Base-by-base conservation (phyloP, 2,329 filamentous ascomycete genomes). In the Beauveria varroae region DNA sequence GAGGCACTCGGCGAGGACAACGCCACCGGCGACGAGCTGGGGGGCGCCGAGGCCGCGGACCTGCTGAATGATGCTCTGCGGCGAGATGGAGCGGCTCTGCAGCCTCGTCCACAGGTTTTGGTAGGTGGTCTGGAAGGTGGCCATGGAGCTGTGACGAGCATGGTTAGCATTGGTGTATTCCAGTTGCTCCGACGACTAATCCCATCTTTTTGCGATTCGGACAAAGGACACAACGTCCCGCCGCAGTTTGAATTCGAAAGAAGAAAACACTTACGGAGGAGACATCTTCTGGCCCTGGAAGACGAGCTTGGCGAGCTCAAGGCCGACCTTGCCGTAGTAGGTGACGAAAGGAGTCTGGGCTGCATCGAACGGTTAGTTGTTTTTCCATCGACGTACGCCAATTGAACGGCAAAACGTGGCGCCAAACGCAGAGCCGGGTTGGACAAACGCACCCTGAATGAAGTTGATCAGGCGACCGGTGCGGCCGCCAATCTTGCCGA, bases 261-360 rank as follows among this genome's bases (percentile, higher is more conserved):
- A 16, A 37, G 14, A 49, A 37, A 44, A 56, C 37, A 81, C 93
- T 86, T 89, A 99, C 95, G 95, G 95, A 78, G 91, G 92, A 73
- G 83, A 81, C 92, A 99, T 97, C 80, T 89, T 90, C 78, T 93
- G 92, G 75, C 86, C 87, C 70, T 86, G 85, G 81, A 92, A 91
- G 68, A 98, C 86, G 68, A 97, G 83, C 84, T 90, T 96, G 74
- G 84, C 84, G 64, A 98, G 82, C 82, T 99, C 95, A 66, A 93
- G 79, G 70, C 83, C 89, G 73, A 98, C 93, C 75, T 87, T 90
- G 71, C 88, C 87, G 83, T 98, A 99, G 86, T 97, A 97, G 74
- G 96, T 74, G 66, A 92, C 88, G 65, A 87, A 87, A 68, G 95
- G 95, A 68, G 93, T 85, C 80, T 95, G 83, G 76, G 87, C 93